These are phyloP conservation scores for Tulasnella sp. DNA, from an alignment of 768 basidiomycete genomes.

Conservation along the genomic window DNA sequence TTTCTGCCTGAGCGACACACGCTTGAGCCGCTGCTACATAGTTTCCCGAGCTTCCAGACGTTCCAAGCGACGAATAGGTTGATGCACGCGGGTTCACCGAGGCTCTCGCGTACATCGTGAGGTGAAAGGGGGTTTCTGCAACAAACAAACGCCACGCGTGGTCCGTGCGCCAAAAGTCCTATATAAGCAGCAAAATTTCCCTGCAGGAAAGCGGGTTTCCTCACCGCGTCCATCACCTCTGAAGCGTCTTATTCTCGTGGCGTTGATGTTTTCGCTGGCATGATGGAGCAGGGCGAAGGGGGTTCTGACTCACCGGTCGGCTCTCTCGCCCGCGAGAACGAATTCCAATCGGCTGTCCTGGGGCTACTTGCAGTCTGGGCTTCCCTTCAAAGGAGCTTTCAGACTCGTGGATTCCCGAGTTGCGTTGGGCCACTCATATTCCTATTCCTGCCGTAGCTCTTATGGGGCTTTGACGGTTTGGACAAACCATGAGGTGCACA, in stretches of 20 bases:
- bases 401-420: neutral
- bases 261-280: slow-evolving; percentile 11
- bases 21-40: neutral
- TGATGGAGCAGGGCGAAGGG: slow-evolving; percentile 12
- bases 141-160: neutral
- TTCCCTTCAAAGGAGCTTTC: neutral
- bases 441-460: slow-evolving; percentile 8
- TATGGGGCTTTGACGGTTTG: slow-evolving; percentile 13
- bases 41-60: neutral
- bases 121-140: neutral
- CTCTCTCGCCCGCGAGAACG: slow-evolving; percentile 10
- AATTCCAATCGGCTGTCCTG: slow-evolving; percentile 1
- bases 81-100: slow-evolving; percentile 1
- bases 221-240: slow-evolving; percentile 10
- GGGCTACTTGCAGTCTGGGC: neutral
- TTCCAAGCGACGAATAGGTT: neutral
- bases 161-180: slow-evolving; percentile 1
- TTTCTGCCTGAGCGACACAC: slow-evolving; percentile 1
- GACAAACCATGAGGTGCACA: slow-evolving; percentile 14
- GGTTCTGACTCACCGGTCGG: neutral
- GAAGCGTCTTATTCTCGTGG: slow-evolving; percentile 10
- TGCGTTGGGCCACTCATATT: slow-evolving; percentile 11
- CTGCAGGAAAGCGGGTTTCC: neutral
- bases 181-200: slow-evolving; percentile 2
- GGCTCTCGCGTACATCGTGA: slow-evolving; percentile 1